These are phyloP conservation scores for Dryadomyces sulphureus DNA, from an alignment of 2,329 filamentous ascomycete genomes.

Conservation along the genomic window DNA sequence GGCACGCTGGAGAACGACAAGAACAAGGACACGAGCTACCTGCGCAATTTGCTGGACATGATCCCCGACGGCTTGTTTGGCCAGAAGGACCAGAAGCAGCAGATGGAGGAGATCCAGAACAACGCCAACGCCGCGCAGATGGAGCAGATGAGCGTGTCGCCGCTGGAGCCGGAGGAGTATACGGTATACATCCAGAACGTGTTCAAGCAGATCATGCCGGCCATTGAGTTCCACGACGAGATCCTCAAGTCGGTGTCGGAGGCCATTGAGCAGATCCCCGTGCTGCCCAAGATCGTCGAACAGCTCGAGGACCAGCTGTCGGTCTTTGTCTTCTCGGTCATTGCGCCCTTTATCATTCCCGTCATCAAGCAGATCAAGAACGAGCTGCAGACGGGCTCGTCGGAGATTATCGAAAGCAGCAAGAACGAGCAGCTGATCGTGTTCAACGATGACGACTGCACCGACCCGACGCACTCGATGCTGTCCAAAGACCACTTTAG, in stretches of 20 bases:
- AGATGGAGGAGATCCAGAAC: slow-evolving; percentile 65
- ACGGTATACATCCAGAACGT: slow-evolving; percentile 61
- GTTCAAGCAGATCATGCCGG: slow-evolving; percentile 70
- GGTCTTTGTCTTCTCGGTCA: slow-evolving; percentile 78
- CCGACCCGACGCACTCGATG: slow-evolving; percentile 89
- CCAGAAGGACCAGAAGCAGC: slow-evolving; percentile 55
- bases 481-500: slow-evolving; percentile 91
- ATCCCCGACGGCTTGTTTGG: slow-evolving; percentile 73
- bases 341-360: slow-evolving; percentile 77
- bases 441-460: slow-evolving; percentile 61
- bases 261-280: slow-evolving; percentile 71
- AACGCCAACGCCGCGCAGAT: slow-evolving; percentile 64
- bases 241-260: slow-evolving; percentile 65
- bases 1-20: slow-evolving; percentile 56
- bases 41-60: slow-evolving; percentile 67
- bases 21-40: slow-evolving; percentile 53
- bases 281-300: slow-evolving; percentile 73
- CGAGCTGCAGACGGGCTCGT: slow-evolving; percentile 73
- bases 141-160: slow-evolving; percentile 58
- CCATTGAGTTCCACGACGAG: slow-evolving; percentile 82
- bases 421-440: slow-evolving; percentile 74
- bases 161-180: slow-evolving; percentile 71
- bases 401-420: slow-evolving; percentile 76
- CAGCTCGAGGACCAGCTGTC: slow-evolving; percentile 78
- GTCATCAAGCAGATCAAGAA: slow-evolving; percentile 76